Conservation (phyloP, 73 alveolate species). For the Uronychia binucleata region DNA sequence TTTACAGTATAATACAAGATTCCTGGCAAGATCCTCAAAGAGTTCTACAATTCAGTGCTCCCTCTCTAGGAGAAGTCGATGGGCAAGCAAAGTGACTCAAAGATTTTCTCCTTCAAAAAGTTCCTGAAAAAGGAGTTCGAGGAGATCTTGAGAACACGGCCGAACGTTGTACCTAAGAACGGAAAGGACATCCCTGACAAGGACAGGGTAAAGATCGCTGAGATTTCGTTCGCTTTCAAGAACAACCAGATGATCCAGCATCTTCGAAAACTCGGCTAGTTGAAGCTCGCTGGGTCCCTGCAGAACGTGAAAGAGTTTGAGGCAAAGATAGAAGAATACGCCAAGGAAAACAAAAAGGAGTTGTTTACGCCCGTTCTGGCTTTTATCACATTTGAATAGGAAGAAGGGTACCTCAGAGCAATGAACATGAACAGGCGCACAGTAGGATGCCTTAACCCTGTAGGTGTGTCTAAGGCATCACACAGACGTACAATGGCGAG, state of each 20-base stretch:
- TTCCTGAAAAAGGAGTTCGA: slow-evolving; percentile 29
- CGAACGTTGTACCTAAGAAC: neutral
- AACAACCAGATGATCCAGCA: slow-evolving; percentile 12
- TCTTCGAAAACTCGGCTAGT: neutral
- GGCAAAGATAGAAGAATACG: neutral
- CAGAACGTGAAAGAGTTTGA: slow-evolving; percentile 27
- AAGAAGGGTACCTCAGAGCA: slow-evolving; percentile 49
- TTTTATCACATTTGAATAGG: slow-evolving; percentile 37
- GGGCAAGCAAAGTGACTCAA: neutral
- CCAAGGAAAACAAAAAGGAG: neutral
- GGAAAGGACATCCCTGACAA: neutral
- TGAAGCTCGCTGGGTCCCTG: neutral
- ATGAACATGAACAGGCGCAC: slow-evolving; percentile 18
- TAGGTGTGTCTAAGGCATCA: neutral
- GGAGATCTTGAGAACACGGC: no score
- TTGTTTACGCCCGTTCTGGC: slow-evolving; percentile 19
- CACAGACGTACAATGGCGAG: slow-evolving; percentile 16
- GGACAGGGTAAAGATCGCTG: slow-evolving; percentile 14
- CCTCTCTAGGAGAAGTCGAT: neutral
- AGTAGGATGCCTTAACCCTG: slow-evolving; percentile 2
- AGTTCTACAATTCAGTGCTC: slow-evolving; percentile 3
- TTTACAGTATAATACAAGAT: slow-evolving; percentile 30
- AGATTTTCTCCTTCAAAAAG: slow-evolving; percentile 15
- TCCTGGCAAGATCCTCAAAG: neutral
- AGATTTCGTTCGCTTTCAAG: slow-evolving; percentile 20